Conservation (phyloP, 1,139 yeast genomes). For the Saccharomycopsis hybrid region DNA sequence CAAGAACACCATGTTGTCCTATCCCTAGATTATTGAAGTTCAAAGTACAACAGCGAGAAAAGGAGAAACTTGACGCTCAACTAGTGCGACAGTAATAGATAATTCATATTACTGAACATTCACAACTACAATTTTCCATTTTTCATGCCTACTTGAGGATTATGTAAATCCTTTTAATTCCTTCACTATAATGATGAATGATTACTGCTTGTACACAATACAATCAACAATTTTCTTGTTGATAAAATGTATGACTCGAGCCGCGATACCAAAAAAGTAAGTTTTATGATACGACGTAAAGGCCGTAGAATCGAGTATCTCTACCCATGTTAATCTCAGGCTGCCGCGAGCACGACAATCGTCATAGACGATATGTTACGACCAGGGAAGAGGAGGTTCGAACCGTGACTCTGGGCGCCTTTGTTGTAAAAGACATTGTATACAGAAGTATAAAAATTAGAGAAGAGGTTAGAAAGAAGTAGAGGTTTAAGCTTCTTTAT, state of each 20-base stretch:
- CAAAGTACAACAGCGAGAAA: slow-evolving; percentile 50
- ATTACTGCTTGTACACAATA: too few relatives aligned
- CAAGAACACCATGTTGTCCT: slow-evolving; percentile 65
- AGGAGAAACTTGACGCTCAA: slow-evolving; percentile 49
- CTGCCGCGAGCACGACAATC: slow-evolving; percentile 85
- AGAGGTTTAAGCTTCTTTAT: too few relatives aligned
- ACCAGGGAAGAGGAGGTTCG: slow-evolving; percentile 30
- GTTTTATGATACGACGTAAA: slow-evolving; percentile 54
- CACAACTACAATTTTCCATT: too few relatives aligned
- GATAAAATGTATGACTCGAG: slow-evolving; percentile 69
- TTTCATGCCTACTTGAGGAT: too few relatives aligned
- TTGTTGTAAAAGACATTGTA: slow-evolving; percentile 67
- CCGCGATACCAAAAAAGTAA: slow-evolving; percentile 54
- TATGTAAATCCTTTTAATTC: too few relatives aligned
- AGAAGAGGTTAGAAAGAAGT: too few relatives aligned
- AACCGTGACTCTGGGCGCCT: slow-evolving; percentile 97
- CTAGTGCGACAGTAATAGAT: slow-evolving; percentile 23
- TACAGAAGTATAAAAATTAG: slow-evolving; percentile 33
- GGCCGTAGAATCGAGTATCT: slow-evolving; percentile 21
- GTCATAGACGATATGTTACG: slow-evolving; percentile 30
- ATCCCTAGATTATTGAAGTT: slow-evolving; percentile 46
- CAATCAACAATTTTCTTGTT: too few relatives aligned
- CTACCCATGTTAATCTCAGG: slow-evolving; percentile 52
- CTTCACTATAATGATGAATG: too few relatives aligned
- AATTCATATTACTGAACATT: too few relatives aligned